Conservation (phyloP, 2,329 filamentous ascomycete genomes). For the Fusarium sp. region DNA sequence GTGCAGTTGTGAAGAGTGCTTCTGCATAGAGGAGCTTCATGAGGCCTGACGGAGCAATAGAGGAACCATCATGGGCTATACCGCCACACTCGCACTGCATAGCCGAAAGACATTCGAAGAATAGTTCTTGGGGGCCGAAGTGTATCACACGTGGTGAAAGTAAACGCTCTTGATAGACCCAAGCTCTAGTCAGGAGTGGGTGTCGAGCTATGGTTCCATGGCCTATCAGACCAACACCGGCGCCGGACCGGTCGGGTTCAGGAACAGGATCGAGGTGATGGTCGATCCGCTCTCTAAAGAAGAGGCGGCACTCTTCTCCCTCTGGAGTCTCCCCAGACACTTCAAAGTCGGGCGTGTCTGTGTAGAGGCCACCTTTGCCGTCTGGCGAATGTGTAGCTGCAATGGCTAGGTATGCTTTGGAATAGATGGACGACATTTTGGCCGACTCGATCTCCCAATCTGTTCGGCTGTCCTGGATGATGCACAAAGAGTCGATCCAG, state of each 20-base stretch:
- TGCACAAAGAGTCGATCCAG: constrained; percentile 34
- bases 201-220: constrained; percentile 4
- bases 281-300: constrained; percentile 4
- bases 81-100: constrained; percentile 32
- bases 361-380: constrained; percentile 17
- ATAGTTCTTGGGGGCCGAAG: constrained; percentile 31
- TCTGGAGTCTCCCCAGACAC: not conserved
- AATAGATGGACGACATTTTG: constrained; percentile 37
- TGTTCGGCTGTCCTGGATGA: constrained; percentile 32
- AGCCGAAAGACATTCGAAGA: constrained; percentile 26
- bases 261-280: constrained; percentile 1
- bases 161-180: constrained; percentile 42
- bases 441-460: constrained; percentile 36
- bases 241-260: not conserved
- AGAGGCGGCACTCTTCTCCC: not conserved
- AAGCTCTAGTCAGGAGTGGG: constrained; percentile 33
- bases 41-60: not conserved
- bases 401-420: constrained; percentile 28
- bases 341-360: constrained; percentile 1
- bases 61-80: constrained; percentile 6
- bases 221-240: not conserved
- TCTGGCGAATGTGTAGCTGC: constrained; percentile 24
- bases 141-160: constrained; percentile 39
- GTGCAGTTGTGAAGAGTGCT: not conserved
- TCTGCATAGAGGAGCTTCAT: constrained; percentile 6